Evolutionary conservation across 108 stramenopile genomes (phyloP).

Genomic region (Cyclotella kingstonii): DNA sequence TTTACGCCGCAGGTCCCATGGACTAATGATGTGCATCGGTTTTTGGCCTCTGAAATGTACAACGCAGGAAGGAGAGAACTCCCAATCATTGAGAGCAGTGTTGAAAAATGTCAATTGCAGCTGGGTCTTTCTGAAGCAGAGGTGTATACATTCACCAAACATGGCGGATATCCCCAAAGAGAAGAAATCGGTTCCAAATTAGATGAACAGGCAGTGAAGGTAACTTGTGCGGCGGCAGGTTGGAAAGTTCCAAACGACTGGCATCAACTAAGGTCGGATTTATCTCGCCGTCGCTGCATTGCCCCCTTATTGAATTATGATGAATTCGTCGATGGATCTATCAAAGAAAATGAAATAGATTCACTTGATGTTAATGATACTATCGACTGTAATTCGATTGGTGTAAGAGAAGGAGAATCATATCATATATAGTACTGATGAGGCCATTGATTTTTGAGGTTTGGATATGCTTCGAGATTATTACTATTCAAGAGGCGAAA

Average conservation of each 20-base stretch:
- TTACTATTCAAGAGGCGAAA: too few species aligned
- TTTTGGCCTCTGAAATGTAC: neutral
- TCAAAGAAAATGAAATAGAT: neutral
- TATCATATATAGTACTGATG: too few species aligned
- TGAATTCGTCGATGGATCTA: neutral
- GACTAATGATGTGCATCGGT: neutral
- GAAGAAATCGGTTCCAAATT: slow-evolving; percentile 1
- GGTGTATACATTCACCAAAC: slow-evolving; percentile 1
- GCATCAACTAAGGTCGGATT: neutral
- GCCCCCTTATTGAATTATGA: neutral
- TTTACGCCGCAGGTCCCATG: slow-evolving; percentile 2
- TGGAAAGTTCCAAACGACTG: slow-evolving; percentile 4
- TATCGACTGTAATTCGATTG: neutral
- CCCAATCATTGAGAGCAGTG: slow-evolving; percentile 1
- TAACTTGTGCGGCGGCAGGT: neutral
- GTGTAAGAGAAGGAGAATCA: neutral
- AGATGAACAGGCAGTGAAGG: slow-evolving; percentile 7
- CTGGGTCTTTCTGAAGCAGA: neutral
- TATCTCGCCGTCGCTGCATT: too few species aligned
- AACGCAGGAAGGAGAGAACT: neutral
- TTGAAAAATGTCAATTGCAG: neutral
- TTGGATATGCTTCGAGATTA: too few species aligned
- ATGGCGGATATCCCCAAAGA: slow-evolving; percentile 1
- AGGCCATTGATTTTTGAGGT: too few species aligned
- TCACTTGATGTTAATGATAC: neutral